phyloP scores from a whole-genome alignment of 257 asterid species.

The Solanum arcanum region DNA sequence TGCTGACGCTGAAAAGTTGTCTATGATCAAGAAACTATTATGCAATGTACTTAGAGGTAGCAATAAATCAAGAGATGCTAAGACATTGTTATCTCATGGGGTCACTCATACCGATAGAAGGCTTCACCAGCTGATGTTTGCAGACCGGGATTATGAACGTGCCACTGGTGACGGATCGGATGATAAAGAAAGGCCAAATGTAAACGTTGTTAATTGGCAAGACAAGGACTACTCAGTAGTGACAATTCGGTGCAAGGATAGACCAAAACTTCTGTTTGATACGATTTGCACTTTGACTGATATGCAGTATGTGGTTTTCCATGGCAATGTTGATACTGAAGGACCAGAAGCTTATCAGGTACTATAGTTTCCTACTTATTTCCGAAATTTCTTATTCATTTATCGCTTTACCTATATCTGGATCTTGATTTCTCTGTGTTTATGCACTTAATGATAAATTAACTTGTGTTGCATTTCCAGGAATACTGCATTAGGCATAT shows the following conservation, averaged over 20 bases:
- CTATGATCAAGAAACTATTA: constrained; percentile 52
- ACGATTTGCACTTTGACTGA: constrained; percentile 84
- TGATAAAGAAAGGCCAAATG: constrained; percentile 62
- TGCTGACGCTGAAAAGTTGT: constrained; percentile 42
- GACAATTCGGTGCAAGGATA: constrained; percentile 73
- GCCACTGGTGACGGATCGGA: constrained; percentile 19
- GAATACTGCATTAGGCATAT: constrained; percentile 85
- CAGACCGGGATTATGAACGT: constrained; percentile 78
- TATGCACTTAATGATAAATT: not conserved
- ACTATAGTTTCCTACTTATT: not conserved
- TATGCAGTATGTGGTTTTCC: constrained; percentile 91
- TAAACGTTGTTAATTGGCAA: constrained; percentile 78
- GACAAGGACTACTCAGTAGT: constrained; percentile 86
- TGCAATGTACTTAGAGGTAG: constrained; percentile 81
- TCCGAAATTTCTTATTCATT: not conserved
- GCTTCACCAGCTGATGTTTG: constrained; percentile 96
- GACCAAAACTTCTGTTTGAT: constrained; percentile 90
- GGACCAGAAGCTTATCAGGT: constrained; percentile 92
- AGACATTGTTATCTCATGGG: constrained; percentile 61
- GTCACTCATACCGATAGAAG: constrained; percentile 71
- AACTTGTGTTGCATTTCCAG: constrained; percentile 26
- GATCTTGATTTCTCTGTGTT: not conserved
- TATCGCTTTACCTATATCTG: not conserved
- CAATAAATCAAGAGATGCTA: constrained; percentile 62
- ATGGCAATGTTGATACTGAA: constrained; percentile 76